Conservation (phyloP, 2,329 filamentous ascomycete genomes). For the Metarhizium sp. region DNA sequence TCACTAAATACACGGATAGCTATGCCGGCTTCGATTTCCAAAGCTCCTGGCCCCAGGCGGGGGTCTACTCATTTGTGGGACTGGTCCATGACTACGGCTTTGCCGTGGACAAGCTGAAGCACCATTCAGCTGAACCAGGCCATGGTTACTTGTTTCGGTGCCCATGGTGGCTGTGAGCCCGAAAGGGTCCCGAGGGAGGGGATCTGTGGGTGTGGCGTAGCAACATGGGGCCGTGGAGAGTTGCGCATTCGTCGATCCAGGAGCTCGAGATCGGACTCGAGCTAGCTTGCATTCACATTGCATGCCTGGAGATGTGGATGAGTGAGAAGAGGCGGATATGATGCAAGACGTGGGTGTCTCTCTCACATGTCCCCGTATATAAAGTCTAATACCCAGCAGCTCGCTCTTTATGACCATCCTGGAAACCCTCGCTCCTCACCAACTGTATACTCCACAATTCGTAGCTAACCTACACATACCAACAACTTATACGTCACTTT, state of each 20-base stretch:
- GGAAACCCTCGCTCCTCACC: not conserved
- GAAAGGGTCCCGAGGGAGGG: not conserved
- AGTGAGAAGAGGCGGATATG: not conserved
- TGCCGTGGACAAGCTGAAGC: constrained; percentile 5
- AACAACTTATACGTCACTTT: constrained; percentile 5
- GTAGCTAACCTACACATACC: not conserved
- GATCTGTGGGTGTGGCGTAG: constrained; percentile 2
- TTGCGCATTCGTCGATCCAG: constrained; percentile 1
- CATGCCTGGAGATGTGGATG: not conserved
- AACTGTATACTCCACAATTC: not conserved
- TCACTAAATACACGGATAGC: not conserved
- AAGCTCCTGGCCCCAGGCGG: no score
- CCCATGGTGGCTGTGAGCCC: constrained; percentile 6
- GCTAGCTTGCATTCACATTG: not conserved
- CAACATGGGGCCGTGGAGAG: not conserved
- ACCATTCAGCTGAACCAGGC: constrained; percentile 8
- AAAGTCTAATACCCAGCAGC: not conserved
- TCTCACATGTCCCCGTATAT: not conserved
- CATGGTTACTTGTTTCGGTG: not conserved
- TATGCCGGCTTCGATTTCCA: not conserved
- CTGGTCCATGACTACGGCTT: not conserved
- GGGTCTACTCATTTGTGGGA: not conserved
- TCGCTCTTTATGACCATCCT: not conserved
- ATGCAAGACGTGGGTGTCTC: not conserved
- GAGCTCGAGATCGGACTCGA: constrained; percentile 1